A percentile compares a stretch with the other conserved stretches of the same genome.
These are phyloP conservation scores for Penicillium hesseltinei DNA, from an alignment of 2,329 filamentous ascomycete species.

Conservation along the genomic window DNA sequence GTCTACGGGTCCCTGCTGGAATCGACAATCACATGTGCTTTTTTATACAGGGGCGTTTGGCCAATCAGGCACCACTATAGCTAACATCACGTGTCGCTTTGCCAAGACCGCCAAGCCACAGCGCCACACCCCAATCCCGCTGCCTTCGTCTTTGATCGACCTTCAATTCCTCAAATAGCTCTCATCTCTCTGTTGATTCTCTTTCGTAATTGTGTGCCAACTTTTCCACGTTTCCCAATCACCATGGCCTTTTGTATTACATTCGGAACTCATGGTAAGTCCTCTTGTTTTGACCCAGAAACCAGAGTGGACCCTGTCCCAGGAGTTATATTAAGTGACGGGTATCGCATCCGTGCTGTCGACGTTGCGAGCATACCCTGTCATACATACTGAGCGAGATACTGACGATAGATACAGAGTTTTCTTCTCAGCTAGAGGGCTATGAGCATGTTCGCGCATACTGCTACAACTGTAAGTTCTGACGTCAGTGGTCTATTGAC, in stretches of 20 bases:
- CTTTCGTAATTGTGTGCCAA: background rate
- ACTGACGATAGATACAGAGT: constrained; percentile 36
- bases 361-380: constrained; percentile 6
- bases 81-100: constrained; percentile 23
- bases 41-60: constrained; percentile 4
- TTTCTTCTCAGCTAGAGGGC: constrained; percentile 45
- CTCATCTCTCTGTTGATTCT: background rate
- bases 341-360: background rate
- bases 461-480: constrained; percentile 45
- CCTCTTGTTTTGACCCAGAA: background rate
- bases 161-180: constrained; percentile 7
- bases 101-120: constrained; percentile 35
- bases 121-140: constrained; percentile 31
- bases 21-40: background rate
- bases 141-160: constrained; percentile 27
- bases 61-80: constrained; percentile 14
- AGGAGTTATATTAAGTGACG: constrained; percentile 3
- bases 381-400: constrained; percentile 1
- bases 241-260: constrained; percentile 46
- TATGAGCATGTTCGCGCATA: constrained; percentile 48
- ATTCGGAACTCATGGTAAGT: constrained; percentile 43
- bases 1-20: background rate
- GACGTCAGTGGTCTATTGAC: constrained; percentile 1
- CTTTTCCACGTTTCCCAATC: background rate
- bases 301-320: constrained; percentile 12